These are phyloP conservation scores for Herpetospermum pedunculosum DNA, from an alignment of 306 rosid species.

Conservation along the genomic window DNA sequence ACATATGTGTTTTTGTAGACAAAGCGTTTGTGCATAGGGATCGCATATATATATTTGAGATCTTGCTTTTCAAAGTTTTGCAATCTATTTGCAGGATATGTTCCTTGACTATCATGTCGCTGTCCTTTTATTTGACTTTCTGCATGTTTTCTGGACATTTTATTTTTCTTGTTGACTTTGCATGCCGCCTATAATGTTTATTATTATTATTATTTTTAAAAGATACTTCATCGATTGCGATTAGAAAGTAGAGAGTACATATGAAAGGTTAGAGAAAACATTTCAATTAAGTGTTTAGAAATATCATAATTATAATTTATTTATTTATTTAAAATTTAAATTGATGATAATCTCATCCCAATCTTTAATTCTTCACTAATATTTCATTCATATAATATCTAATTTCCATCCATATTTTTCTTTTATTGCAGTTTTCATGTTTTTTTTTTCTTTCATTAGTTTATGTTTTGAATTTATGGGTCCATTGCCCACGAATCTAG, in stretches of 20 bases:
- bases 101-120: conserved; percentile 7
- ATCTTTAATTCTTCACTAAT: no score
- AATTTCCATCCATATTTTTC: background rate
- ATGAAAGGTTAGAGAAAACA: no score
- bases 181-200: no score
- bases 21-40: background rate
- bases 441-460: background rate
- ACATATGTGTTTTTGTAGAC: background rate
- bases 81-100: conserved; percentile 8
- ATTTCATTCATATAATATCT: background rate
- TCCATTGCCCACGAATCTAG: background rate
- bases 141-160: background rate
- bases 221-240: no score
- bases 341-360: no score
- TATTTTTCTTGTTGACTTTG: background rate
- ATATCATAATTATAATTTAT: no score
- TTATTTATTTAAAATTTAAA: no score
- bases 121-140: background rate
- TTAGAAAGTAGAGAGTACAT: no score
- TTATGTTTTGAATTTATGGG: background rate
- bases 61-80: background rate
- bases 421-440: background rate
- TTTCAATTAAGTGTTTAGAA: no score
- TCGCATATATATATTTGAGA: background rate
- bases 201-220: no score